phyloP scores from a whole-genome alignment of 2,329 filamentous ascomycete genomes.

The Basipetospora sp. region DNA sequence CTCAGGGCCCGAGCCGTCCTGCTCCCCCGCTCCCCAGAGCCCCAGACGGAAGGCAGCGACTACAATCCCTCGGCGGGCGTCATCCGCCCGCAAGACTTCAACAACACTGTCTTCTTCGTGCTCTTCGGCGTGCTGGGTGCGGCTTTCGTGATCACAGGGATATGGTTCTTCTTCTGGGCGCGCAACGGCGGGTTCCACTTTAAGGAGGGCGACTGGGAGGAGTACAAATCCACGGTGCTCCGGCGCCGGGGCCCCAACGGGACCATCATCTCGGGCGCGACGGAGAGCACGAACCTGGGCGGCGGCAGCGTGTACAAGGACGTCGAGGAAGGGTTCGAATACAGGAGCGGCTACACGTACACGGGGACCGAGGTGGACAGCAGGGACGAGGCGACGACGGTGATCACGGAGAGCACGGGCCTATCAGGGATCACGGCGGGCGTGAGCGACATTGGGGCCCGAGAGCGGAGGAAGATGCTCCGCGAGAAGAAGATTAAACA shows the following conservation, averaged over 20 bases:
- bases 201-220: conserved; percentile 79
- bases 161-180: conserved; percentile 99
- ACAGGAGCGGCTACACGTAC: conserved; percentile 23
- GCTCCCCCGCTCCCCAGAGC: conserved; percentile 24
- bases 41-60: conserved; percentile 15
- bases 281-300: conserved; percentile 68
- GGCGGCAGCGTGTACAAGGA: conserved; percentile 75
- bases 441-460: conserved; percentile 38
- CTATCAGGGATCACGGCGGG: conserved; percentile 44
- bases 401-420: conserved; percentile 28
- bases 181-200: conserved; percentile 91
- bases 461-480: conserved; percentile 42
- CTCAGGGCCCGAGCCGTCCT: conserved; percentile 30
- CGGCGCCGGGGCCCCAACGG: conserved; percentile 81
- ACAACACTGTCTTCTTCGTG: conserved; percentile 61
- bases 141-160: conserved; percentile 55
- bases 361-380: conserved; percentile 35
- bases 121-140: conserved; percentile 75
- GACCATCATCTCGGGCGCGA: conserved; percentile 68
- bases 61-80: conserved; percentile 31
- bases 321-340: conserved; percentile 27
- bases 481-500: conserved; percentile 29
- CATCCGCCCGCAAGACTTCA: conserved; percentile 41
- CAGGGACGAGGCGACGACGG: conserved; percentile 24
- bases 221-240: conserved; percentile 91